Percentiles rank a stretch among this genome's conserved stretches.
phyloP scores from a whole-genome alignment of 345 rosid genomes.

The Leavenworthia alabamica region DNA sequence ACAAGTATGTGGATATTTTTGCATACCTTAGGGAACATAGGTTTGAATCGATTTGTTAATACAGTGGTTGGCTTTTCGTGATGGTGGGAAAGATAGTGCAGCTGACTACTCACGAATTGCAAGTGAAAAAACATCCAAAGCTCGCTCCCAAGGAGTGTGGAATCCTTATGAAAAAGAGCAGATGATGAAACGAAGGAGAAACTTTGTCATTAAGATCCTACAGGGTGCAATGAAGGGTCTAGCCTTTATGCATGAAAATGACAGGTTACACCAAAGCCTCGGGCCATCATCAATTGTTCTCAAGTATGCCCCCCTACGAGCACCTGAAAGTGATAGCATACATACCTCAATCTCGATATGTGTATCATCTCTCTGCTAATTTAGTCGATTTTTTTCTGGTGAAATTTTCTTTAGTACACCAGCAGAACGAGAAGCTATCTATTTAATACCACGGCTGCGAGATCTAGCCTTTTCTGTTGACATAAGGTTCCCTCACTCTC shows the following conservation, averaged over 20 bases:
- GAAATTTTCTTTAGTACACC: slow-evolving; percentile 42
- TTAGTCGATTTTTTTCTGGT: neutral
- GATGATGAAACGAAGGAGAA: slow-evolving; percentile 48
- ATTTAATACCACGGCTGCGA: slow-evolving; percentile 73
- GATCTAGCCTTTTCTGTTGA: slow-evolving; percentile 94
- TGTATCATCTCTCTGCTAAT: slow-evolving; percentile 7
- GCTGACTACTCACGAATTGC: slow-evolving; percentile 70
- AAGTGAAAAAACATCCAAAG: slow-evolving; percentile 54
- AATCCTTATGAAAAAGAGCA: slow-evolving; percentile 52
- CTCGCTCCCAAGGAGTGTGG: slow-evolving; percentile 43
- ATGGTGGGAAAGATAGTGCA: slow-evolving; percentile 77
- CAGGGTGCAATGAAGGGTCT: slow-evolving; percentile 76
- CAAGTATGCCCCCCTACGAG: slow-evolving; percentile 43
- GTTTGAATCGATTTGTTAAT: slow-evolving; percentile 24
- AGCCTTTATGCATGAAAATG: slow-evolving; percentile 75
- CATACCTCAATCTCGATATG: slow-evolving; percentile 3
- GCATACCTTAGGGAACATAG: slow-evolving; percentile 13
- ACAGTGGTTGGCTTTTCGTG: slow-evolving; percentile 92
- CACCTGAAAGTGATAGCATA: slow-evolving; percentile 5
- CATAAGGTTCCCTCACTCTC: slow-evolving; percentile 46
- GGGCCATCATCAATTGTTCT: slow-evolving; percentile 89
- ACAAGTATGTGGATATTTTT: slow-evolving; percentile 1
- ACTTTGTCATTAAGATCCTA: slow-evolving; percentile 53
- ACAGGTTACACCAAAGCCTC: slow-evolving; percentile 92
- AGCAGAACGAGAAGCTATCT: slow-evolving; percentile 65